Base-by-base conservation (phyloP, 179 eudicot genomes). In the Camellia oleifera region DNA sequence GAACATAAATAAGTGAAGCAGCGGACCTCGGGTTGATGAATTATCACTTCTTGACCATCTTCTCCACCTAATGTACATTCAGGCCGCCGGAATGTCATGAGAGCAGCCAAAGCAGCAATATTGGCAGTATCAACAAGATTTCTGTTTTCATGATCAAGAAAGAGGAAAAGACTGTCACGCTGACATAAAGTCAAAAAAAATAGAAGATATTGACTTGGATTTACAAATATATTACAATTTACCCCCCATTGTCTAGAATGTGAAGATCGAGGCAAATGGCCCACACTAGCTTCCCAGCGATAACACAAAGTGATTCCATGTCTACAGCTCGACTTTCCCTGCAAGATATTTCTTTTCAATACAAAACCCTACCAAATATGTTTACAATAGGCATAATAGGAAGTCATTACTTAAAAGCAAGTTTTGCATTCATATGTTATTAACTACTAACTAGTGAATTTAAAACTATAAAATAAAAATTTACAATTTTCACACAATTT, bases 251-350 rank as follows among this genome's bases (percentile, higher is more conserved):
- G 88, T 95, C 97, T 62, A 93, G 82, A 84, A 93, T 91, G 83
- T 95, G 98, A 81, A 95, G 86, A 86, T 95, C 98, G 83, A 95
- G 82, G 67, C 97, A 94, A 76, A 95, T 83, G 20, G 98, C 88
- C 98, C 98, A 95, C 44, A 92, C 98, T 72, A 87, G 85, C 83
- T 95, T 95, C 81, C 98, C 95, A 13, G 98, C 87, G 69, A 93
- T 87, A 75, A 95, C 93, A 87, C 98, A 93, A 70, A 95, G 95
- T 81, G 98, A 95, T 82, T 93, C 98, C 74, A 92, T 93, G 85
- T 95, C 98, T 74, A 95, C 94, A 17, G 98, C 98, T 85, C 90
- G 90, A 88, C 98, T 95, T 90, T 93, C 98, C 91, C 98, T 93
- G 92, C 85, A 86, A 82, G 12, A 79, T 23, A 40, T 32, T 58